Base-by-base conservation (phyloP, 306 rosid genomes). In the Pachyrhizus erosus region DNA sequence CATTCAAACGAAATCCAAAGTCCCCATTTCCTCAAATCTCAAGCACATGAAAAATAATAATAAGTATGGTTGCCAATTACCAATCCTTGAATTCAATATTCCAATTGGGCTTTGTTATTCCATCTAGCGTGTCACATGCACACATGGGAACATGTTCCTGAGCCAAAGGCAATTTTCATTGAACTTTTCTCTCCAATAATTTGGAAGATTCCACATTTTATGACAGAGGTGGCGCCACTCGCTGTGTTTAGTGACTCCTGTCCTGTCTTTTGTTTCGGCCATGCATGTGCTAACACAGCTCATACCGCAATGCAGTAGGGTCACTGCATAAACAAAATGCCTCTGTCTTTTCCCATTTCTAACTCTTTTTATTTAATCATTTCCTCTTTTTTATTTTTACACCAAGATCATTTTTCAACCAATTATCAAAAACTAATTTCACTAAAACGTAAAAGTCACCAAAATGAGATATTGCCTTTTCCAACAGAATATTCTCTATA, bases 261-360 rank as follows among this genome's bases (percentile, higher is more conserved):
- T 40, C 70, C 51, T 69, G 68, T 69, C 73, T 48, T 62, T 20
- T 72, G 65, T 68, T 65, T n/a, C 18, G 48, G 55, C 72, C 4
- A 10, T 23, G 80, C 92, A 89, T 84, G 91, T 89, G 91, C 71
- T 62, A 7, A 23, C 75, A 86, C 96, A 88, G 91, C 91, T 88
- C 92, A 88, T 0, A 46, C 60, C 74, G 7, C 69, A 29, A 7
- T 42, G 72, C 23, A 3, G 82, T 79, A 37, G 83, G 91, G 84
- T 49, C 90, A 48, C 20, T 77, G 48, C 75, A 66, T 79, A 57
- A 51, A 69, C 71, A 18, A 81, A 72, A 74, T 80, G 68, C 40
- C 8, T 75, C 2, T 27, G 31, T 10, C 42, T 37, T 37, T 37
- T 7, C 42, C 1, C 82, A 60, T 31, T 75, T 83, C 45, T 7